phyloP scores from a whole-genome alignment of 495 filamentous ascomycete genomes.

The Friedmanniomyces endolithicus region DNA sequence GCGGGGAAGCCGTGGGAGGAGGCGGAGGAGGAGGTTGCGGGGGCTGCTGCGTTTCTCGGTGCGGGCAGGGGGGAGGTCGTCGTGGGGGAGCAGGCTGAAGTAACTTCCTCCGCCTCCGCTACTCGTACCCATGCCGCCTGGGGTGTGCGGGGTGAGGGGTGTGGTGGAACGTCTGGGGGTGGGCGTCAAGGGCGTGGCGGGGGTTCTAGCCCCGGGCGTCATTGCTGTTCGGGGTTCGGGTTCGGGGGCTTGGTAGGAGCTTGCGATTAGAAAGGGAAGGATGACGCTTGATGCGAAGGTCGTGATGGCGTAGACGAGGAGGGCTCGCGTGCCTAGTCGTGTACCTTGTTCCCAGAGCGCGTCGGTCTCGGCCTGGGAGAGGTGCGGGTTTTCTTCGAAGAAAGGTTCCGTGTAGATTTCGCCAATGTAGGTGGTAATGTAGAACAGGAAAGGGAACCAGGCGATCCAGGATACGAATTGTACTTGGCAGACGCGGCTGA shows the following conservation, averaged over 20 bases:
- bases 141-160: neutral
- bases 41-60: constrained; percentile 3
- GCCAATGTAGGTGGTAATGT: constrained; percentile 81
- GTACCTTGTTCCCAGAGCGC: constrained; percentile 70
- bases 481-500: constrained; percentile 68
- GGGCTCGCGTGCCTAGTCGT: constrained; percentile 65
- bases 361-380: constrained; percentile 62
- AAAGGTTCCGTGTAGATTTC: constrained; percentile 78
- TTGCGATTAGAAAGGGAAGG: constrained; percentile 69
- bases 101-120: constrained; percentile 11
- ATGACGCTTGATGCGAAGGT: constrained; percentile 67
- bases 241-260: constrained; percentile 47
- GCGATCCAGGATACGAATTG: constrained; percentile 87
- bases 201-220: constrained; percentile 11
- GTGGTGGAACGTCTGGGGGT: neutral
- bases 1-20: constrained; percentile 34
- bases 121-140: neutral
- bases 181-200: constrained; percentile 5
- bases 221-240: constrained; percentile 17
- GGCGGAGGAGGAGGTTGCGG: constrained; percentile 15
- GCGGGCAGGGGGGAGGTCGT: neutral
- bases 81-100: constrained; percentile 17
- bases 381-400: constrained; percentile 60
- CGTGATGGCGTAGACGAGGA: constrained; percentile 76
- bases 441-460: constrained; percentile 92